Percentiles rank a stretch among this genome's conserved stretches.
Conservation (phyloP, 176 grass and related monocot species). For the Elaeis guineensis region DNA sequence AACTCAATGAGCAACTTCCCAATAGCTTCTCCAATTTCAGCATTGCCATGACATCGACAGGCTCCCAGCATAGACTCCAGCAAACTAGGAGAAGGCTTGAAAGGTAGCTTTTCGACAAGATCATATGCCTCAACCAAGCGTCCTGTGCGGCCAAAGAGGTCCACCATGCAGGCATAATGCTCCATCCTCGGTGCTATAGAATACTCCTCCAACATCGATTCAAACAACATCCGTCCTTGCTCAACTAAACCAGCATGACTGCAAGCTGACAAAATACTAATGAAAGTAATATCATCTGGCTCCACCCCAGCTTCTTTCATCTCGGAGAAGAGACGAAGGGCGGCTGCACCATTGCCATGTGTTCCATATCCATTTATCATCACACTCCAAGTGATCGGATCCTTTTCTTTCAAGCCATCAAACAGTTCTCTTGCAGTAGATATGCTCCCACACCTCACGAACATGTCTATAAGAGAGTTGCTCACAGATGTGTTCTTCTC, state of each 20-base stretch:
- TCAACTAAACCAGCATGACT: slow-evolving; percentile 49
- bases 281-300: slow-evolving; percentile 54
- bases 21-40: slow-evolving; percentile 45
- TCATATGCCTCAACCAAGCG: slow-evolving; percentile 60
- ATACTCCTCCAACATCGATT: slow-evolving; percentile 37
- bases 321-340: slow-evolving; percentile 40
- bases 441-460: slow-evolving; percentile 51
- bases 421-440: slow-evolving; percentile 43
- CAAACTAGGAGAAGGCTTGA: slow-evolving; percentile 46
- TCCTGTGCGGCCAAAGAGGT: slow-evolving; percentile 57
- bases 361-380: slow-evolving; percentile 68
- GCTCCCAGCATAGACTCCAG: slow-evolving; percentile 70
- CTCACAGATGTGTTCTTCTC: slow-evolving; percentile 12
- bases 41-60: slow-evolving; percentile 52
- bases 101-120: slow-evolving; percentile 43
- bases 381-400: slow-evolving; percentile 51
- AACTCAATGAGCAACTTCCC: slow-evolving; percentile 39
- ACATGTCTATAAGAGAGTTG: slow-evolving; percentile 59
- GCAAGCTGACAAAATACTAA: slow-evolving; percentile 57
- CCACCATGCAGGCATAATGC: slow-evolving; percentile 68
- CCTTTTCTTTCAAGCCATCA: slow-evolving; percentile 34
- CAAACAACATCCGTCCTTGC: slow-evolving; percentile 48
- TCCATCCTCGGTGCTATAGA: slow-evolving; percentile 48
- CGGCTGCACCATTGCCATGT: slow-evolving; percentile 46
- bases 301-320: slow-evolving; percentile 43